These are phyloP conservation scores for Termitomyces sp. DNA, from an alignment of 768 basidiomycete genomes.

Conservation along the genomic window DNA sequence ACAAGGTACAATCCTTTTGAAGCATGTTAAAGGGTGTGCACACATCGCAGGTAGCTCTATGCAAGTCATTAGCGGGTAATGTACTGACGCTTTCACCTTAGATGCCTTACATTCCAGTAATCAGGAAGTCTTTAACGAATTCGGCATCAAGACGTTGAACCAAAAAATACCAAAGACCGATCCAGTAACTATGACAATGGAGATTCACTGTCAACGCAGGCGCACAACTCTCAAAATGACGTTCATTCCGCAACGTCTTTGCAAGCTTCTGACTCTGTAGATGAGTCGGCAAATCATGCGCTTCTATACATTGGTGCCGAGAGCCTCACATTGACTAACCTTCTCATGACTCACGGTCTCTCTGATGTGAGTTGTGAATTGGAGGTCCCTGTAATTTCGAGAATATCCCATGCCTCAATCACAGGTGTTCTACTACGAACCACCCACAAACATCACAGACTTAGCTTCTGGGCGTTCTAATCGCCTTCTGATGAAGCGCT, in stretches of 20 bases:
- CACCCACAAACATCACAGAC: slow-evolving; percentile 36
- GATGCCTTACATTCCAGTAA: slow-evolving; percentile 27
- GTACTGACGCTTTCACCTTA: slow-evolving; percentile 14
- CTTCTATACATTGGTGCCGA: slow-evolving; percentile 71
- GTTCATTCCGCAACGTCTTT: not conserved
- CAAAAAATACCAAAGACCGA: slow-evolving; percentile 21
- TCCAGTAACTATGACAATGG: slow-evolving; percentile 1
- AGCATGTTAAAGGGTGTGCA: slow-evolving; percentile 74
- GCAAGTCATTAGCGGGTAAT: too few relatives aligned
- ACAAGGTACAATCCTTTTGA: slow-evolving; percentile 42
- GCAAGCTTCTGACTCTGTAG: slow-evolving; percentile 5
- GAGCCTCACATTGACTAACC: slow-evolving; percentile 73
- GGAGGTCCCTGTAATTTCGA: not conserved
- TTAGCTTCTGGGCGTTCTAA: slow-evolving; percentile 71
- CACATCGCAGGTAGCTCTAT: slow-evolving; percentile 50
- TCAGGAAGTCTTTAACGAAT: slow-evolving; percentile 16
- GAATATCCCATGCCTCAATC: not conserved
- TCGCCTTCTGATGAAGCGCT: slow-evolving; percentile 83
- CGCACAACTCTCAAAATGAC: not conserved
- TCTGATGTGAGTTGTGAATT: slow-evolving; percentile 38
- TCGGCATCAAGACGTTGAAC: slow-evolving; percentile 29
- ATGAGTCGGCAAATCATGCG: slow-evolving; percentile 12
- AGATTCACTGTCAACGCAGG: too few relatives aligned
- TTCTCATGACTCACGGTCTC: slow-evolving; percentile 76
- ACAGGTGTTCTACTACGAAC: slow-evolving; percentile 78